phyloP scores from a whole-genome alignment of 2,329 filamentous ascomycete species.

The Cadophora luteo-olivacea region DNA sequence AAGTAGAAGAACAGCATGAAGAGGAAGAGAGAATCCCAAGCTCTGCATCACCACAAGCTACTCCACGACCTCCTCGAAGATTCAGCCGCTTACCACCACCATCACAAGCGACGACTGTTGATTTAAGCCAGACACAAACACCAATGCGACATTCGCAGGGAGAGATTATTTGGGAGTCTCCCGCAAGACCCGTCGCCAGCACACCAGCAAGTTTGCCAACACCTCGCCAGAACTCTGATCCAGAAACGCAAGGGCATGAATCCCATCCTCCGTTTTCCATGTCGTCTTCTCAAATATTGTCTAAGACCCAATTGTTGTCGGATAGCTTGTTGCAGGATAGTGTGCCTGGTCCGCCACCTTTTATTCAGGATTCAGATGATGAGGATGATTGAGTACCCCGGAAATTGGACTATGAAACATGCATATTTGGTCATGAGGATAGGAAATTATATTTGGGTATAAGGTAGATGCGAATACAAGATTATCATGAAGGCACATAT shows the following conservation, averaged over 20 bases:
- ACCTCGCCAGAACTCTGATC: constrained; percentile 8
- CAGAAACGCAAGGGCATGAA: constrained; percentile 20
- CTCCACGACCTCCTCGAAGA: background rate
- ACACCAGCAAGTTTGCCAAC: constrained; percentile 31
- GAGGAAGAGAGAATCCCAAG: constrained; percentile 2
- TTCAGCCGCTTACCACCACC: constrained; percentile 15
- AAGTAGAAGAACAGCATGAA: background rate
- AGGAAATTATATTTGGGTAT: background rate
- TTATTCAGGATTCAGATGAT: constrained; percentile 53
- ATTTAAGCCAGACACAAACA: constrained; percentile 39
- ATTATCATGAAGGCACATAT: background rate
- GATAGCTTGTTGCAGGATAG: constrained; percentile 52
- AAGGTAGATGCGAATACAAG: background rate
- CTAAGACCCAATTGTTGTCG: constrained; percentile 60
- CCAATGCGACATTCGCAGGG: constrained; percentile 24
- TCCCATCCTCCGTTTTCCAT: constrained; percentile 38
- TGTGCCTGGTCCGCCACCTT: constrained; percentile 48
- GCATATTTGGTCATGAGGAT: background rate
- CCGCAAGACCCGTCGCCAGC: constrained; percentile 34
- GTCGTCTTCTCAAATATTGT: constrained; percentile 50
- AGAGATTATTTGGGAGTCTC: constrained; percentile 41
- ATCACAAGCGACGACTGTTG: constrained; percentile 45
- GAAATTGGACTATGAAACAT: background rate
- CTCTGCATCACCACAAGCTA: constrained; percentile 15
- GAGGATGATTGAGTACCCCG: constrained; percentile 39